Conservation (phyloP, 2,329 filamentous ascomycete genomes). For the Colletotrichum endophyticum region DNA sequence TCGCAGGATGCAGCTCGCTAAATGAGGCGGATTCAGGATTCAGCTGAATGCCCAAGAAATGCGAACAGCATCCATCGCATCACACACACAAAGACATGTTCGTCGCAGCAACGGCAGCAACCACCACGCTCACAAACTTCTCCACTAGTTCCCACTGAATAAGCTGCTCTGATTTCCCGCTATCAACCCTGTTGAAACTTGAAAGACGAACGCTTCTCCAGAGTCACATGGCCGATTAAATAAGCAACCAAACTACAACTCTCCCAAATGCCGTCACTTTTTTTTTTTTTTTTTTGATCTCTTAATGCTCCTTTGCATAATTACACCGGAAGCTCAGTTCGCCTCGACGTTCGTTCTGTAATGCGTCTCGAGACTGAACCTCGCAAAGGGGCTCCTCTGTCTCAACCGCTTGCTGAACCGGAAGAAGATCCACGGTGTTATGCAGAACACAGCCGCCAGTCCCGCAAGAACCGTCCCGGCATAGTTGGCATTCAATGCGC, state of each 20-base stretch:
- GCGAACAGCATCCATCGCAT: not conserved
- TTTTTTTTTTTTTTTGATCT: not conserved
- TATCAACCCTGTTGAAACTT: slow-evolving; percentile 13
- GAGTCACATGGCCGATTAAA: not conserved
- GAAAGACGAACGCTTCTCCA: not conserved
- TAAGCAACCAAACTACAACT: not conserved
- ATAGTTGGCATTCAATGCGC: slow-evolving; percentile 23
- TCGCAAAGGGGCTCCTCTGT: slow-evolving; percentile 27
- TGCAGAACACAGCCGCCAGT: slow-evolving; percentile 23
- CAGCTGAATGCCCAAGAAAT: not conserved
- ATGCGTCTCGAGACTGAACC: slow-evolving; percentile 25
- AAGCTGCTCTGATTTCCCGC: slow-evolving; percentile 9
- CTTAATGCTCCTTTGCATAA: not conserved
- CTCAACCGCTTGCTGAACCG: slow-evolving; percentile 26
- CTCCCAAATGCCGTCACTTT: not conserved
- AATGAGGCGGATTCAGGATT: not conserved
- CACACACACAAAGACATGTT: not conserved
- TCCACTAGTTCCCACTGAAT: slow-evolving; percentile 20
- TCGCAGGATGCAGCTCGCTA: not conserved
- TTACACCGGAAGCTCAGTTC: not conserved
- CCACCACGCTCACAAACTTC: not conserved
- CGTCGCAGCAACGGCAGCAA: not conserved
- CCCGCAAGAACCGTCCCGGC: slow-evolving; percentile 26
- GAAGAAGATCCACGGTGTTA: slow-evolving; percentile 24
- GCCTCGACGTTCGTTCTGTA: slow-evolving; percentile 19